Evolutionary conservation across 176 grass and related monocot genomes (phyloP), one percentile per base, ranked within the genome.

Genomic region (Tillandsia leiboldiana): DNA sequence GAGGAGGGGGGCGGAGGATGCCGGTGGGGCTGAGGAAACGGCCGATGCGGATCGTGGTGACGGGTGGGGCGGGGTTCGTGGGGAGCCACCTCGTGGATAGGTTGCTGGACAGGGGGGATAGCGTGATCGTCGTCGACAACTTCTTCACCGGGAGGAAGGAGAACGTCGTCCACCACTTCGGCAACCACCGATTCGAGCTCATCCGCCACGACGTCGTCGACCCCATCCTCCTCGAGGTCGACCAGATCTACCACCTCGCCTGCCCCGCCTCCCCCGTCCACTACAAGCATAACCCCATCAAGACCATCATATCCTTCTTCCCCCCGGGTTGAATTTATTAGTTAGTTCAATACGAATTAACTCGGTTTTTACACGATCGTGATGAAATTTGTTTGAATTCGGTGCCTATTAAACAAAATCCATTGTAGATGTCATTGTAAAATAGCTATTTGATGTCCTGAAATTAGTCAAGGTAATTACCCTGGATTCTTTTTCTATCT

Each of bases 171-270:
- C 89, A 87, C 66, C 86, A 97, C 78, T 86, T 92, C 82, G 72
- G 74, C 12, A 90, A 97, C 71, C 84, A 84, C 28, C 79, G 89
- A 52, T 90, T 92, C 70, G 89, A 97, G 86, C 86, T 92, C 71
- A 87, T 92, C 84, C 81, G 89, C 26, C 89, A 92, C 68, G 89
- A 97, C 74, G 89, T 97, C 66, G 93, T 97, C 67, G 89, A 97
- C 72, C 89, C 84, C 47, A 97, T 97, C 74, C 87, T 97, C 42
- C 82, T 97, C n/a, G 89, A 97, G 86, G 89, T 97, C 53, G 93
- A 97, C 73, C 86, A 97, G 89, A 97, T 97, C 84, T 97, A 97
- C 79, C 93, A 92, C 78, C 93, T 97, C 61, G 93, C 86, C 18
- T 97, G 93, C 86, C 94, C 93, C 4, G 93, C 93, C 1, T 97